Evolutionary conservation across 306 rosid species (phyloP), one percentile per base, ranked within the genome.

Genomic region (Senna siamea): DNA sequence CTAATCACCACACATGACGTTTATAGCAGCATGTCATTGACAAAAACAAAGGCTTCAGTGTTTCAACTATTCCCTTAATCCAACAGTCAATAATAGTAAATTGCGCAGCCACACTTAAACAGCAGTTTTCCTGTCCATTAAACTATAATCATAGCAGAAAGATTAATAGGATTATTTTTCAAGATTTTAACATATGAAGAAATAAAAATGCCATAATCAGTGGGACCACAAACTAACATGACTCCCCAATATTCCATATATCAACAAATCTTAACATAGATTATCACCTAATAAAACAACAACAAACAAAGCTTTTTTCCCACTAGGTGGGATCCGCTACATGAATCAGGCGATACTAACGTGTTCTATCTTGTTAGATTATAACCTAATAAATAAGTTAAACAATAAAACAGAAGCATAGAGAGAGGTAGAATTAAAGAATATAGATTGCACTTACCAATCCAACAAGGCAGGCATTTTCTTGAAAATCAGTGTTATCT

Each of bases 381-480:
- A 59, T 57, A 69, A 72, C 60, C 57, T 22, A 61, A 58, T 50
- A 60, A 32, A 65, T 55, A 23, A 55, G 23, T 10, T 26, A 60
- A 70, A 48, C 43, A 64, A 74, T 52, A 57, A 48, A 78, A 77
- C 37, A 77, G 72, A 32, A 38, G 18, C 48, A 18, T 47, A 67
- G 47, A 64, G 17, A 43, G 13, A 37, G 60, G 66, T 52, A 64
- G 19, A 55, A 65, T 57, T n/a, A 70, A 48, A 52, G 73, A 69
- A 68, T 19, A 43, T 54, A 70, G 6, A 44, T 9, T 57, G 46
- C 58, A 85, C 96, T 87, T 81, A 95, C 99, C 91, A 95, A 79
- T 81, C 99, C 99, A 76, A 95, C 95, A 79, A 92, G 96, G 78
- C 99, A 92, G 2, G 99, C 99, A 63, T 92, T 95, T 85, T 92